Conservation (phyloP, 1,284 basidiomycete genomes). For the Trichosporon ovoides region DNA sequence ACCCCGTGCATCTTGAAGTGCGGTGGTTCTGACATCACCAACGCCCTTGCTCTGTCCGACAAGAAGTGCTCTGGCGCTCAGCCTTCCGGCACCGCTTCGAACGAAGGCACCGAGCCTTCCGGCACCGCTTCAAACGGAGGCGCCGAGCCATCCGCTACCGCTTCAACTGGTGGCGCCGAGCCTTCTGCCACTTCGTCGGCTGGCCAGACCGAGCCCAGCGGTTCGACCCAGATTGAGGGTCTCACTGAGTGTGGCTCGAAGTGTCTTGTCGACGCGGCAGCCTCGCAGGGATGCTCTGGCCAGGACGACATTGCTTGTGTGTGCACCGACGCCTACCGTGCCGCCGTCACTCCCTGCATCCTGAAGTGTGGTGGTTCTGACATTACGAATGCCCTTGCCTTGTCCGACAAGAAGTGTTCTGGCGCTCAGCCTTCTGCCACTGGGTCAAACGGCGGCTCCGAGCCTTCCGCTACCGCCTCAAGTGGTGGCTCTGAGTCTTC, state of each 20-base stretch:
- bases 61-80: not conserved
- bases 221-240: not conserved
- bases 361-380: not conserved
- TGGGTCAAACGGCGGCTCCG: too few relatives aligned
- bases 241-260: not conserved
- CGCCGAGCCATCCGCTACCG: too few relatives aligned
- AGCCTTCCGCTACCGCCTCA: too few relatives aligned
- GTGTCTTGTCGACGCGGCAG: not conserved
- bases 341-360: not conserved
- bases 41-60: not conserved
- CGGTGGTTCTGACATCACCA: not conserved
- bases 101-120: too few relatives aligned
- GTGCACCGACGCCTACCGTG: not conserved
- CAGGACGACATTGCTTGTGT: constrained; percentile 8
- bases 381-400: not conserved
- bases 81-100: too few relatives aligned
- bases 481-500: too few relatives aligned
- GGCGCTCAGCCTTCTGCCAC: too few relatives aligned
- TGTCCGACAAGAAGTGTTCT: not conserved
- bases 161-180: too few relatives aligned
- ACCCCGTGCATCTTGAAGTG: not conserved
- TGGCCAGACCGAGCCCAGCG: not conserved
- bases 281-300: constrained; percentile 6
- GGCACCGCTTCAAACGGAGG: too few relatives aligned
- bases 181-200: not conserved